Conservation (phyloP, 371 early-diverging fungal genomes). For the Mucor racemosus region DNA sequence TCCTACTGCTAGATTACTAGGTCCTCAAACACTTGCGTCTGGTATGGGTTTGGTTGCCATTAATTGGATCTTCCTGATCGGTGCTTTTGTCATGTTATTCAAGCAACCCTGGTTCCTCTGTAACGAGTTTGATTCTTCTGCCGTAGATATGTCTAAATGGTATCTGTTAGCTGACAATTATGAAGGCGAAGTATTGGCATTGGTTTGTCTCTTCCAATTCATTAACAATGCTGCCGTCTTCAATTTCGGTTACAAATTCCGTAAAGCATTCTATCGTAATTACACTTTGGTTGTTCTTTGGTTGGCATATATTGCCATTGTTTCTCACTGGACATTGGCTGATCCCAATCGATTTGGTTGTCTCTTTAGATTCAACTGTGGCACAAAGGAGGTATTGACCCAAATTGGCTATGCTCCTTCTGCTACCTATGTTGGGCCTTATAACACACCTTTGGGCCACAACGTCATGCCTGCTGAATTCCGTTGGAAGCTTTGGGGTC, state of each 20-base stretch:
- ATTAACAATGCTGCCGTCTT: constrained; percentile 67
- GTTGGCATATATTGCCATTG: constrained; percentile 54
- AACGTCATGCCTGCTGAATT: constrained; percentile 68
- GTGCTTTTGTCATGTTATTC: constrained; percentile 60
- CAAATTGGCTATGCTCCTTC: constrained; percentile 49
- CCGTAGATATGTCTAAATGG: constrained; percentile 72
- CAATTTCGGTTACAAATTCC: constrained; percentile 70
- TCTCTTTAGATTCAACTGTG: constrained; percentile 75
- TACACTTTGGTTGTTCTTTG: constrained; percentile 60
- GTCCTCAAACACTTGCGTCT: constrained; percentile 72
- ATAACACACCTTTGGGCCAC: constrained; percentile 66
- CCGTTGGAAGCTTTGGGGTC: constrained; percentile 62
- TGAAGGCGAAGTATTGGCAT: constrained; percentile 62
- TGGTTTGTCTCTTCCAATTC: constrained; percentile 67
- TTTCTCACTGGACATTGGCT: constrained; percentile 62
- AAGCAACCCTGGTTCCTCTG: constrained; percentile 72
- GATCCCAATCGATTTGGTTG: constrained; percentile 78
- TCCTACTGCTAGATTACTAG: constrained; percentile 74
- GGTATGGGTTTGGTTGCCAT: constrained; percentile 68
- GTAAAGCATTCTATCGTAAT: constrained; percentile 66
- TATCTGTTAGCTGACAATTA: constrained; percentile 81
- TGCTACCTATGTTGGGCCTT: constrained; percentile 50
- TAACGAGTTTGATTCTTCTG: constrained; percentile 67
- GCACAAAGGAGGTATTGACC: constrained; percentile 52
- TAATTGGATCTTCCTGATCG: constrained; percentile 62